Evolutionary conservation across 2,329 filamentous ascomycete genomes (phyloP).

Genomic region (Cordyceps cateniannulata): DNA sequence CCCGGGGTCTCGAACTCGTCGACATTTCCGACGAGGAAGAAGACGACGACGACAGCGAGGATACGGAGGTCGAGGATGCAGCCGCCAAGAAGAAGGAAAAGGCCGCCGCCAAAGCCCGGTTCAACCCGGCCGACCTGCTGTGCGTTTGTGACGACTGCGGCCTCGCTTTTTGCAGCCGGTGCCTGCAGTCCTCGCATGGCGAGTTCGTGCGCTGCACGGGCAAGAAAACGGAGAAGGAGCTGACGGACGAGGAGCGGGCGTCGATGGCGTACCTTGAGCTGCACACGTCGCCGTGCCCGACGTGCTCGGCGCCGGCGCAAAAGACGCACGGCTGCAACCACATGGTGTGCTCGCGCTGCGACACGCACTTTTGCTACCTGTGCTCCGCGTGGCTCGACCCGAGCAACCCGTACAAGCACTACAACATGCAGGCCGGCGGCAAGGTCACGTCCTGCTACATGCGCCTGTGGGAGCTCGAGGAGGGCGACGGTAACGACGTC

Average conservation of each 20-base stretch:
- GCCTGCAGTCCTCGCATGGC: constrained; percentile 81
- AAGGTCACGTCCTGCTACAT: constrained; percentile 64
- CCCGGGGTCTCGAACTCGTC: constrained; percentile 55
- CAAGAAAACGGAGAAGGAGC: constrained; percentile 58
- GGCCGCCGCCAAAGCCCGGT: constrained; percentile 22
- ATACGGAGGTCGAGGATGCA: constrained; percentile 34
- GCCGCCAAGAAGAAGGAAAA: constrained; percentile 17
- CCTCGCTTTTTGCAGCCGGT: constrained; percentile 77
- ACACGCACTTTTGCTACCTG: constrained; percentile 91
- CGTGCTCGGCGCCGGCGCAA: constrained; percentile 75
- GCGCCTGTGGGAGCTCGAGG: constrained; percentile 84
- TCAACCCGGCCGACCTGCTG: constrained; percentile 55
- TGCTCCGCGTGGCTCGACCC: constrained; percentile 82
- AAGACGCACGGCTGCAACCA: constrained; percentile 96
- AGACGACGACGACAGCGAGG: constrained; percentile 40
- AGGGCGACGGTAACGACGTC: constrained; percentile 61
- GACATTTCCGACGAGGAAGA: constrained; percentile 50
- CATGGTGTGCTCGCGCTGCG: constrained; percentile 88
- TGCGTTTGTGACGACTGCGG: constrained; percentile 82
- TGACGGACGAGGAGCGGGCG: constrained; percentile 79
- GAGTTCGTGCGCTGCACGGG: constrained; percentile 67
- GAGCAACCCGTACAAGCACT: constrained; percentile 80
- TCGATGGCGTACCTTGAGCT: constrained; percentile 75
- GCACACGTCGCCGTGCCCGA: constrained; percentile 84
- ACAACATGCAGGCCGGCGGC: constrained; percentile 57